Evolutionary conservation across 441 rosid species (phyloP), one percentile per base, ranked within the genome.

Genomic region (Erysimum cheiri): DNA sequence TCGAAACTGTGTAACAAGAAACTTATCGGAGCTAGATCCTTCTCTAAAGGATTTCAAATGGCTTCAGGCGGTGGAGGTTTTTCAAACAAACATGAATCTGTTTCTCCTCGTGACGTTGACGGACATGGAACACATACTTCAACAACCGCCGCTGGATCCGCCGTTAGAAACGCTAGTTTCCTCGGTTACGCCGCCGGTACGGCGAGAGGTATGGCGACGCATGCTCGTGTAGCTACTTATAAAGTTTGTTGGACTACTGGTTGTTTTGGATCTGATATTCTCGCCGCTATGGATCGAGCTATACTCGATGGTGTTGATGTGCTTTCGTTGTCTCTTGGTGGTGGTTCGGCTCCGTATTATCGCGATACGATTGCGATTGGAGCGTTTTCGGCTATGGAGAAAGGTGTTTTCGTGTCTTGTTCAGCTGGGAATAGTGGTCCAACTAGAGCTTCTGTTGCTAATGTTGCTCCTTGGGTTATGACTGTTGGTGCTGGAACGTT

Each of bases 381-480:
- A 1, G 80, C 94, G 0, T 93, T 91, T 60, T 63, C 90, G 0
- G 96, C 97, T 3, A 82, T 85, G 90, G 91, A 87, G 80, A 87
- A 62, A 76, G 98, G 98, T 24, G 86, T 93, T 32, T 79, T 91
- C 36, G 94, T 93, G 19, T 84, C 94, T 19, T 87, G 92, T 60
- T 87, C 94, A 0, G 96, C 98, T 7, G 98, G 98, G 0, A 93
- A 93, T 66, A 80, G 89, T 50, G 98, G 98, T 17, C 97, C 98
- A 0, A 33, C 58, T 0, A 67, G 67, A 71, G 86, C 89, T 2
- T 76, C 89, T 0, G 67, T 93, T 12, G 92, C 94, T 3, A 93
- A 93, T 60, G 92, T 85, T 55, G 96, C 98, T 5, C 98, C 98
- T 0, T 93, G 98, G 98, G 89, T 90, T 40, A 83, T 88, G 93